phyloP scores from a whole-genome alignment of 2,329 filamentous ascomycete genomes.

The Blumeriella jaapii region DNA sequence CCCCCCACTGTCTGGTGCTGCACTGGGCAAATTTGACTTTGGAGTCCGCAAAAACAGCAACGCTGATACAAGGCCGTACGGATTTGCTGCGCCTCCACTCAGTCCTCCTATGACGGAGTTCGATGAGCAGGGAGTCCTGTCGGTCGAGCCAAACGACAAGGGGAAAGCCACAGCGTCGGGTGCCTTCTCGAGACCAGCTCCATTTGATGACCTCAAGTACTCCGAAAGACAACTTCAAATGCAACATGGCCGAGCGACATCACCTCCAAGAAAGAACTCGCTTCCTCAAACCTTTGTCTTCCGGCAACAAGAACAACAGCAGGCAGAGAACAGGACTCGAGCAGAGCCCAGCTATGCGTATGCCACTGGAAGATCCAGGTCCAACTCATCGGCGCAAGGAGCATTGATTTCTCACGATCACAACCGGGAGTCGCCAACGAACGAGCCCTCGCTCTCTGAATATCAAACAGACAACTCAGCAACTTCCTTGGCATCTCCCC shows the following conservation, averaged over 20 bases:
- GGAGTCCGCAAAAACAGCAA: constrained; percentile 25
- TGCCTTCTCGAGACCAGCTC: constrained; percentile 59
- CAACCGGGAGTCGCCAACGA: constrained; percentile 13
- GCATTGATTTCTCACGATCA: constrained; percentile 21
- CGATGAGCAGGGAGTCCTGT: constrained; percentile 52
- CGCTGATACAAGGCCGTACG: constrained; percentile 26
- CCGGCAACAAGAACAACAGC: constrained; percentile 23
- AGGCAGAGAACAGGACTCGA: constrained; percentile 28
- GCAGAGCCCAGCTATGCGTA: constrained; percentile 36
- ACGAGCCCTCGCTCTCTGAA: constrained; percentile 12
- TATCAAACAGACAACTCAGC: constrained; percentile 11
- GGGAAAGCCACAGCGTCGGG: constrained; percentile 72
- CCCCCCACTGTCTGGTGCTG: constrained; percentile 25
- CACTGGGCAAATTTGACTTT: constrained; percentile 30
- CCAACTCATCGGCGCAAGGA: constrained; percentile 35
- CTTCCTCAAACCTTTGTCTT: constrained; percentile 19
- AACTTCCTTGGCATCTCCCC: constrained; percentile 22
- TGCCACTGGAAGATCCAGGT: constrained; percentile 33
- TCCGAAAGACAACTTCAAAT: constrained; percentile 72
- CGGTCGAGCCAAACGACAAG: constrained; percentile 63
- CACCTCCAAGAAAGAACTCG: constrained; percentile 29
- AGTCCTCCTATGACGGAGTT: constrained; percentile 63
- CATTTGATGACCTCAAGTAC: constrained; percentile 79
- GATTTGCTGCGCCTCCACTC: constrained; percentile 40
- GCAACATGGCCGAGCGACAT: constrained; percentile 60